Percentiles rank a stretch among this genome's conserved stretches.
Evolutionary conservation across 2,329 filamentous ascomycete genomes (phyloP).

Genomic region (Exserohilum turcica): DNA sequence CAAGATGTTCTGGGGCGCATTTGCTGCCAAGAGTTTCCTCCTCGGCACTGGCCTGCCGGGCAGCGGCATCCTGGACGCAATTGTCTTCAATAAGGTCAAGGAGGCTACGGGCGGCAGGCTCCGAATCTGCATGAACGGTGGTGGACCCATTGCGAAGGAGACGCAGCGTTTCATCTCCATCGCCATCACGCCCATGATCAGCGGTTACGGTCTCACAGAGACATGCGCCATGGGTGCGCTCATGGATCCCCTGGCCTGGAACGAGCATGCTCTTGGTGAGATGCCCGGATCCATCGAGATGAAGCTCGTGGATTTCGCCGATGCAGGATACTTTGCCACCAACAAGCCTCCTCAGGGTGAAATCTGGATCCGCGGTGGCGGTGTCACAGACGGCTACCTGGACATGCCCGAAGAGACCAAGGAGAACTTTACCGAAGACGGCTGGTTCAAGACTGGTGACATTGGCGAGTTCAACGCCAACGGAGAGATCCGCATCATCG

Average conservation of each 20-base stretch:
- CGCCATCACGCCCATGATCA: constrained; percentile 91
- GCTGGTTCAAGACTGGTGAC: constrained; percentile 97
- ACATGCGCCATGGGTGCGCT: constrained; percentile 84
- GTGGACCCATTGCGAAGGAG: constrained; percentile 84
- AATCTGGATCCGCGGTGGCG: constrained; percentile 81
- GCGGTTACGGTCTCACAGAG: constrained; percentile 92
- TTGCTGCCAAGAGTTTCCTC: constrained; percentile 66
- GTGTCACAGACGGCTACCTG: constrained; percentile 79
- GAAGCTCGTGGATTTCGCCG: constrained; percentile 88
- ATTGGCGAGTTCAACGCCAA: constrained; percentile 85
- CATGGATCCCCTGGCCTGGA: constrained; percentile 84
- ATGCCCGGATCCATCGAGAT: constrained; percentile 78
- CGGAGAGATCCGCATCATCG: constrained; percentile 85
- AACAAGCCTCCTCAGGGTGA: constrained; percentile 85
- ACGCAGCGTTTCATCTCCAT: constrained; percentile 91
- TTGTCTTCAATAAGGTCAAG: constrained; percentile 92
- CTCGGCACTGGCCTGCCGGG: constrained; percentile 67
- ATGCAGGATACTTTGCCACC: constrained; percentile 81
- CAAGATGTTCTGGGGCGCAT: constrained; percentile 76
- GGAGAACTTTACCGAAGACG: constrained; percentile 77
- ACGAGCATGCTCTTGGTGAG: constrained; percentile 75
- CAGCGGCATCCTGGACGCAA: constrained; percentile 71
- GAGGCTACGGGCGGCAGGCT: constrained; percentile 86
- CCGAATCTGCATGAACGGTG: constrained; percentile 91
- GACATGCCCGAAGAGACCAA: constrained; percentile 83